Evolutionary conservation across 1,284 basidiomycete species (phyloP), one percentile per base, ranked within the genome.

Genomic region (Leccinum subspadiceum): DNA sequence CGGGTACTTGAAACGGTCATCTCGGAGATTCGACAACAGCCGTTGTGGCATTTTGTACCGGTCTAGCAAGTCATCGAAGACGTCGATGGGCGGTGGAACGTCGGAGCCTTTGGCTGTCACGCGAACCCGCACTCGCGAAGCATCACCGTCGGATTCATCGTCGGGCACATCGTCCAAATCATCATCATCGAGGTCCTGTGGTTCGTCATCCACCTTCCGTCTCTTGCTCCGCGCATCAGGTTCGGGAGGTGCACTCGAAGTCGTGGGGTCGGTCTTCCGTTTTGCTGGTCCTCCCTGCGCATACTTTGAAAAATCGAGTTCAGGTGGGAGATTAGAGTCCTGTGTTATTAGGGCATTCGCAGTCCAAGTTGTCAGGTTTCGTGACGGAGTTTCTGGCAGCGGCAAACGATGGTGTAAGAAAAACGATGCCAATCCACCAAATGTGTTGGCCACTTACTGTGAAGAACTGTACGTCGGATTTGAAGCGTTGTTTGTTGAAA

Each of bases 281-380:
- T 90, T 89, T 44, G 68, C 73, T 24, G 73, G 68, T n/a, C 76
- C 79, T 49, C 78, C 81, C 64, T 84, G 79, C 1, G 88, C 86
- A 65, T 93, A 24, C 22, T 90, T 93, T 77, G 96, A 96, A 74
- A 95, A 95, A 73, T 97, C 92, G 4, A 96, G 80, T 64, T 91
- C 90, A 2, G 80, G 68, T 0, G 94, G 94, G 17, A 96, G 81
- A 65, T 81, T 82, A 26, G 76, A 80, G 35, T 76, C 71, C 22
- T 69, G 66, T 1, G 62, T 60, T 60, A 69, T 64, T 24, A 63
- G 49, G 15, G 49, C 52, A 41, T 64, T 56, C 46, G 41, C 61
- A 13, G 58, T 35, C 52, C 29, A 29, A 29, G 29, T 58, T 60
- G 60, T 65, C 55, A 48, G 67, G 62, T 63, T 70, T 67, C 35